Conservation (phyloP, 139 green algal species). For the Closterium sp. region DNA sequence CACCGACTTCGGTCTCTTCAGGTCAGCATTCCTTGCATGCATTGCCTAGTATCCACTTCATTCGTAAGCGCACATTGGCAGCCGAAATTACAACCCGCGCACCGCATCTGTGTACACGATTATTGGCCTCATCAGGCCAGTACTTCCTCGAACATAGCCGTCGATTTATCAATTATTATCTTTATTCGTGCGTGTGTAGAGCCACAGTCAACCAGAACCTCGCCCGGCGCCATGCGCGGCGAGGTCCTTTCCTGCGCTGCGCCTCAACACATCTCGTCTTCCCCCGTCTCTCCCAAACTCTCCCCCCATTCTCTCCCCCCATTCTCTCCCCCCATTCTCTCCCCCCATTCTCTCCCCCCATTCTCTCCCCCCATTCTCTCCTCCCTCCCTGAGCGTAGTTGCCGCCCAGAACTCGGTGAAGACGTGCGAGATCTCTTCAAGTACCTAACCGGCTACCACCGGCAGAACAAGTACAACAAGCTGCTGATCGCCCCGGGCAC, state of each 20-base stretch:
- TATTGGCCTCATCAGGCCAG: slow-evolving; percentile 61
- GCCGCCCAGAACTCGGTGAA: slow-evolving; percentile 48
- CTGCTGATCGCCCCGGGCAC: slow-evolving; percentile 53
- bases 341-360: neutral
- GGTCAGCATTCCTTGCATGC: slow-evolving; percentile 11
- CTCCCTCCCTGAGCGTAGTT: neutral
- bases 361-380: neutral
- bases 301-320: neutral
- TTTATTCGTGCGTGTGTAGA: too few relatives aligned
- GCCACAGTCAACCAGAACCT: too few relatives aligned
- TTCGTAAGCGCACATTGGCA: slow-evolving; percentile 64
- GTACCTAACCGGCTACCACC: slow-evolving; percentile 61
- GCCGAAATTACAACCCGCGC: slow-evolving; percentile 67
- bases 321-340: neutral
- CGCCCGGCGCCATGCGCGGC: too few relatives aligned
- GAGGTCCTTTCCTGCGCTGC: too few relatives aligned
- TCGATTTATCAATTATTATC: too few relatives aligned
- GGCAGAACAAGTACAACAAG: slow-evolving; percentile 52
- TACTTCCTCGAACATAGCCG: too few relatives aligned
- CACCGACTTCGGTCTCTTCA: slow-evolving; percentile 66
- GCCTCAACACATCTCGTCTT: too few relatives aligned
- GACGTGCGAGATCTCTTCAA: slow-evolving; percentile 69
- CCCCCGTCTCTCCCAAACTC: neutral
- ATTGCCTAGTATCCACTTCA: slow-evolving; percentile 28
- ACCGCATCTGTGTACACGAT: slow-evolving; percentile 66